Percentiles rank a stretch among this genome's conserved stretches.
Evolutionary conservation across 495 filamentous ascomycete genomes (phyloP).

Genomic region (Pseudoneurospora amorphoporcata): DNA sequence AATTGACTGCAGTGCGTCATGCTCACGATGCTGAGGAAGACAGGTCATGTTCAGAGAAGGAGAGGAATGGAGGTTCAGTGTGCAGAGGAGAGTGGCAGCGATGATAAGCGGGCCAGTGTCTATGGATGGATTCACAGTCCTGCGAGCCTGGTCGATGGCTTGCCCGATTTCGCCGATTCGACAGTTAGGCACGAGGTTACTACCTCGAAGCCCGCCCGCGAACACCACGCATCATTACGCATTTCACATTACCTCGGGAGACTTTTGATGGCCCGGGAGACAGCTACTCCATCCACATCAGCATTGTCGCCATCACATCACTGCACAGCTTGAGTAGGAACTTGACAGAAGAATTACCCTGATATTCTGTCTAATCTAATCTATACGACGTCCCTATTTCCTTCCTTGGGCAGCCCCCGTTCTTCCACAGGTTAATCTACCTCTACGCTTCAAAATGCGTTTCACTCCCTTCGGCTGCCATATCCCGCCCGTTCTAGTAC

Average conservation of each 20-base stretch:
- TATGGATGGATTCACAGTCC: not conserved
- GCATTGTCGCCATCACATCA: not conserved
- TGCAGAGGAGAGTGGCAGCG: not conserved
- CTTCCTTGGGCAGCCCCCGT: not conserved
- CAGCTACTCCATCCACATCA: not conserved
- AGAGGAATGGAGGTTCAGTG: rapidly evolving
- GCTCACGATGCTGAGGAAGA: rapidly evolving
- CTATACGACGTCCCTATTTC: not conserved
- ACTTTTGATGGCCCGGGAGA: not conserved
- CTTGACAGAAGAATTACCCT: not conserved
- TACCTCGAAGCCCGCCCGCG: not conserved
- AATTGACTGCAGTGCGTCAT: not conserved
- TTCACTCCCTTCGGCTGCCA: not conserved
- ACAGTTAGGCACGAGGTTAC: not conserved
- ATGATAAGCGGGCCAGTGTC: not conserved
- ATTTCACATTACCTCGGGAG: not conserved
- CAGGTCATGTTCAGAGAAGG: not conserved
- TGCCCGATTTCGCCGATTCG: not conserved
- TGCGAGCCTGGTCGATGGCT: not conserved
- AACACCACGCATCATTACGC: not conserved
- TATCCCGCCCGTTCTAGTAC: not conserved
- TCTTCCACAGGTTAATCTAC: not conserved
- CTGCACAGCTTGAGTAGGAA: not conserved
- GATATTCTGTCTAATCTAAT: not conserved
- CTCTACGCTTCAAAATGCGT: not conserved